phyloP scores from a whole-genome alignment of 345 rosid genomes.

The Arabidopsis arenosa region DNA sequence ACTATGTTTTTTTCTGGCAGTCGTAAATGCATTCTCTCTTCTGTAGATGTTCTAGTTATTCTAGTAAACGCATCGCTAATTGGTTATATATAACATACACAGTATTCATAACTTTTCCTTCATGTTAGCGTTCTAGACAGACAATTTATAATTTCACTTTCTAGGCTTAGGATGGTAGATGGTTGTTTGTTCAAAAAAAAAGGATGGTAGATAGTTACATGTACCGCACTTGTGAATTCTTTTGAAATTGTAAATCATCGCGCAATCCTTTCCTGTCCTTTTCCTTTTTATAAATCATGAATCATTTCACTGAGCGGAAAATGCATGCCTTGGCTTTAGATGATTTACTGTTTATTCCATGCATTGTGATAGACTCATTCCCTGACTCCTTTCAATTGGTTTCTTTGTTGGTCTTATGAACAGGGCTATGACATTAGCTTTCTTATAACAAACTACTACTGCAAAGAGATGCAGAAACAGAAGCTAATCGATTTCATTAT shows the following conservation, averaged over 20 bases:
- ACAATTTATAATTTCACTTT: too few relatives aligned
- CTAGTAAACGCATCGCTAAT: constrained; percentile 2
- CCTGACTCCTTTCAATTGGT: not conserved
- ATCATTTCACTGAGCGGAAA: constrained; percentile 5
- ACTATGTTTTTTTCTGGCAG: constrained; percentile 11
- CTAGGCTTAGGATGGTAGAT: constrained; percentile 6
- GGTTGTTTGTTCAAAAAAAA: too few relatives aligned
- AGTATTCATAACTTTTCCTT: not conserved
- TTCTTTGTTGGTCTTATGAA: constrained; percentile 29
- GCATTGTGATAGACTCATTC: not conserved
- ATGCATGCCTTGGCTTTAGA: constrained; percentile 7
- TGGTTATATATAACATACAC: not conserved
- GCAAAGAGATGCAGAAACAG: constrained; percentile 97
- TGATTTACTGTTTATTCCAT: not conserved
- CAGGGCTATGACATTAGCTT: constrained; percentile 99
- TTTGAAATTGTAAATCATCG: too few relatives aligned
- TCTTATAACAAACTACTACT: constrained; percentile 93
- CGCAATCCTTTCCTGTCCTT: not conserved
- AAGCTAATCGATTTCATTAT: constrained; percentile 96
- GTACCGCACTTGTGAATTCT: too few relatives aligned
- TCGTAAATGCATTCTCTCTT: constrained; percentile 26
- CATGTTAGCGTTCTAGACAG: not conserved
- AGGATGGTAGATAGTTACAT: too few relatives aligned
- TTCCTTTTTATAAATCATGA: not conserved
- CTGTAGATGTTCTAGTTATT: constrained; percentile 5